These are phyloP conservation scores for Ilyonectria mors-panacis DNA, from an alignment of 2,329 filamentous ascomycete genomes.

Conservation along the genomic window DNA sequence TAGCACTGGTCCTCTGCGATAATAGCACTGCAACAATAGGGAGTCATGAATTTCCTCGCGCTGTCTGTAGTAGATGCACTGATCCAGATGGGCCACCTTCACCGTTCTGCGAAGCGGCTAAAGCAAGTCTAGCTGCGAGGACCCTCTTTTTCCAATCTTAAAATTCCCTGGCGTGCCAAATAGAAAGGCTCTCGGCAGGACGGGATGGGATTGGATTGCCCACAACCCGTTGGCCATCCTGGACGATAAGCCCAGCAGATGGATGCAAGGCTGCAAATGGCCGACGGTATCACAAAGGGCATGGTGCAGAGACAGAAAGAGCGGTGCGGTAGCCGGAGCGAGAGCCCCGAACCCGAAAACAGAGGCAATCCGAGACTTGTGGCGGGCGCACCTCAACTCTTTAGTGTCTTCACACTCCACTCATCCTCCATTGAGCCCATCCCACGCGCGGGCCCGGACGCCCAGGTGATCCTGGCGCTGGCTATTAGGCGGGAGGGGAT, in stretches of 20 bases:
- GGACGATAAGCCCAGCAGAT: background rate
- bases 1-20: background rate
- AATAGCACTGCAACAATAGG: slow-evolving; percentile 7
- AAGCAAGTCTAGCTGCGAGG: slow-evolving; percentile 18
- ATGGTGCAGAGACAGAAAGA: background rate
- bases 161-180: slow-evolving; percentile 23
- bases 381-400: background rate
- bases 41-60: slow-evolving; percentile 9
- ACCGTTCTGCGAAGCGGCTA: slow-evolving; percentile 26
- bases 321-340: background rate
- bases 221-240: background rate
- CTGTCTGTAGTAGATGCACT: slow-evolving; percentile 9
- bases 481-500: background rate
- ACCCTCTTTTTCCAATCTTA: slow-evolving; percentile 30
- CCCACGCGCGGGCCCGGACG: slow-evolving; percentile 2
- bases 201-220: slow-evolving; percentile 12
- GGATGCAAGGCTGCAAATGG: background rate
- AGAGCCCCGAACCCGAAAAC: background rate
- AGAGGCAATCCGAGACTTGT: background rate
- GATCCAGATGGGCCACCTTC: slow-evolving; percentile 24
- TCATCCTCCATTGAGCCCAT: background rate
- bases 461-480: background rate
- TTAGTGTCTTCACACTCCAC: too few relatives aligned
- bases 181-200: slow-evolving; percentile 14
- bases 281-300: background rate